Evolutionary conservation across 139 green algal species (phyloP).

Genomic region (Haematococcus lacustris): DNA sequence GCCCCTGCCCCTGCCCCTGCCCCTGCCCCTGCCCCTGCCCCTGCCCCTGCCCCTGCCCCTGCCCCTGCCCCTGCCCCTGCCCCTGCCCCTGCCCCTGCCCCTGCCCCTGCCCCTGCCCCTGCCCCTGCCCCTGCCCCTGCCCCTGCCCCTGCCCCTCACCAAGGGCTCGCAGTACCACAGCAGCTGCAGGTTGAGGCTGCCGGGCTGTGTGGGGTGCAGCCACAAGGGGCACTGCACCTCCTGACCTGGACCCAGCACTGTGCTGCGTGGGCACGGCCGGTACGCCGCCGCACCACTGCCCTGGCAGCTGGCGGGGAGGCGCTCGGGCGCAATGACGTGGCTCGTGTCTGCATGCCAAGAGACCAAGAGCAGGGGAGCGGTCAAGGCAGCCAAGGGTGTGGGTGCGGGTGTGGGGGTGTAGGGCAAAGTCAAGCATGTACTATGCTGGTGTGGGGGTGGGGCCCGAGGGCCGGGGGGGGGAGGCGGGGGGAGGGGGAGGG

Average conservation of each 20-base stretch:
- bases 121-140: too few species aligned
- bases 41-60: too few species aligned
- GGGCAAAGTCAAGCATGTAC: too few species aligned
- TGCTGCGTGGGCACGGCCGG: background rate
- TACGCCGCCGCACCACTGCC: background rate
- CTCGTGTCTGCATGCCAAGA: background rate
- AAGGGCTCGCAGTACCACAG: conserved; percentile 47
- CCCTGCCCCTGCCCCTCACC: too few species aligned
- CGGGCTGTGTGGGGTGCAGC: conserved; percentile 38
- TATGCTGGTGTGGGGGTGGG: too few species aligned
- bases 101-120: too few species aligned
- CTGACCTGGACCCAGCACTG: conserved; percentile 23
- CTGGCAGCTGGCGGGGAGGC: background rate
- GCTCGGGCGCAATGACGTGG: background rate
- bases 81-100: background rate
- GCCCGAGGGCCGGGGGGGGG: too few species aligned
- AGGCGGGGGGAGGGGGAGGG: background rate
- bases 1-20: too few species aligned
- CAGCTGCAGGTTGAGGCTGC: conserved; percentile 28
- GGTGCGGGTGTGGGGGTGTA: background rate
- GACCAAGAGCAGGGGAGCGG: background rate
- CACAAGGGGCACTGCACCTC: conserved; percentile 42
- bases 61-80: background rate
- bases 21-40: too few species aligned
- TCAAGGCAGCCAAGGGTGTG: background rate